A percentile compares a stretch with the other conserved stretches of the same genome.
Conservation (phyloP, 2,329 filamentous ascomycete species). For the Fusarium domesticum region DNA sequence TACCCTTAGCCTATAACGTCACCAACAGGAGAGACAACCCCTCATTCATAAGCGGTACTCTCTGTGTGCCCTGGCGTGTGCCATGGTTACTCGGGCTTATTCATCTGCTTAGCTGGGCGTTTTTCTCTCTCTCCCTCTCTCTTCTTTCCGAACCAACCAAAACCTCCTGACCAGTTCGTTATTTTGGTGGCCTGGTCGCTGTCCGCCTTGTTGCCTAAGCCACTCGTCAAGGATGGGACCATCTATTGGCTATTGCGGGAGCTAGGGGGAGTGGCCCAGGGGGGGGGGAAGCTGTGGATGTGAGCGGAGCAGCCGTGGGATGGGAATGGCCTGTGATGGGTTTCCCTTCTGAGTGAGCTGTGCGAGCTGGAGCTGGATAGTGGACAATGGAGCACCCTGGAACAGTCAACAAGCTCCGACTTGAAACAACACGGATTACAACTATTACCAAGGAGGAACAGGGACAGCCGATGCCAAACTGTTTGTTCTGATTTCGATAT, state of each 20-base stretch:
- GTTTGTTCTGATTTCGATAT: too few relatives aligned
- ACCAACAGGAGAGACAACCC: not conserved
- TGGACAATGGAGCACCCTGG: too few relatives aligned
- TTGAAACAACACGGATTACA: too few relatives aligned
- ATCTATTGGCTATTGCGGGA: conserved; percentile 14
- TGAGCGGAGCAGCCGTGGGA: conserved; percentile 4
- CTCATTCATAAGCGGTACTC: too few relatives aligned
- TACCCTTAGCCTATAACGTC: not conserved
- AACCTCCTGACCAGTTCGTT: not conserved
- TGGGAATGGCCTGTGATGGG: conserved; percentile 7
- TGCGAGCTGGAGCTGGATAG: conserved; percentile 15
- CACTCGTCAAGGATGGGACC: conserved; percentile 11
- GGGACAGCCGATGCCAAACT: too few relatives aligned
- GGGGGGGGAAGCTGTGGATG: conserved; percentile 2
- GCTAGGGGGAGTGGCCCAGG: conserved; percentile 2
- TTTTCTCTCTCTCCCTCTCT: conserved; percentile 1
- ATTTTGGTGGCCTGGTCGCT: conserved; percentile 5
- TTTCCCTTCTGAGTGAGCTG: conserved; percentile 23
- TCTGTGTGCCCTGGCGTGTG: not conserved
- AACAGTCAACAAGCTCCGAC: too few relatives aligned
- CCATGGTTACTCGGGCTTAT: too few relatives aligned
- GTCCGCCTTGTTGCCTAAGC: conserved; percentile 32
- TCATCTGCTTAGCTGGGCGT: conserved; percentile 10
- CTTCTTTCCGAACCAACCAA: too few relatives aligned
- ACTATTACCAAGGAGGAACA: too few relatives aligned